These are phyloP conservation scores for Tricholoma terreum DNA, from an alignment of 768 basidiomycete species.

Conservation along the genomic window DNA sequence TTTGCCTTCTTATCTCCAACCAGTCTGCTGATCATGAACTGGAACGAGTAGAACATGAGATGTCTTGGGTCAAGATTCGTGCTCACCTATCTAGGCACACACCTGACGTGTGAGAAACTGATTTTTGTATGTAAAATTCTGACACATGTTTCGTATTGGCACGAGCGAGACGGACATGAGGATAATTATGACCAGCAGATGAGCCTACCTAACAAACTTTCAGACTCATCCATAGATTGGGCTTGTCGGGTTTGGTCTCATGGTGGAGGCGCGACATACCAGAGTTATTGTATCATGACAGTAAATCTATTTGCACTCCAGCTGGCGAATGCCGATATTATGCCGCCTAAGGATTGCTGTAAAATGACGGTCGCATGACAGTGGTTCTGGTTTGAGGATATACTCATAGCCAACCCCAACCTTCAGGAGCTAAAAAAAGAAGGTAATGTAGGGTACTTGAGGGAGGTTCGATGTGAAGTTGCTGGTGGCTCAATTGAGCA, in stretches of 20 bases:
- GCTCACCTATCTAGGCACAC: background rate
- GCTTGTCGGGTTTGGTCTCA: background rate
- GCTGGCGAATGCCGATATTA: constrained; percentile 2
- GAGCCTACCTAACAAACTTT: background rate
- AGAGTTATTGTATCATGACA: too few species aligned
- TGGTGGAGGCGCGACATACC: background rate
- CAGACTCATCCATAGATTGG: background rate
- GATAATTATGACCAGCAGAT: background rate
- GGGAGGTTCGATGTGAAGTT: background rate
- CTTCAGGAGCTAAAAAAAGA: background rate
- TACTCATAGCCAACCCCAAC: background rate
- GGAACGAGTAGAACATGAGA: too few species aligned
- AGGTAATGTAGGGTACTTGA: background rate
- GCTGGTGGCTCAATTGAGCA: constrained; percentile 26
- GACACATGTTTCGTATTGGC: background rate
- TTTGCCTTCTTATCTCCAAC: background rate
- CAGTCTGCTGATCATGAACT: background rate
- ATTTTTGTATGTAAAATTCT: background rate
- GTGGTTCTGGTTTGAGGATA: background rate
- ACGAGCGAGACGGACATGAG: background rate
- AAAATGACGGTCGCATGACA: too few species aligned
- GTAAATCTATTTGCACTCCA: background rate
- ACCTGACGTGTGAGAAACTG: background rate
- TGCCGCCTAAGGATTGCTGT: background rate
- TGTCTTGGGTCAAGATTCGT: background rate